phyloP scores from a whole-genome alignment of 179 eudicot species.

The Gypsophila paniculata region DNA sequence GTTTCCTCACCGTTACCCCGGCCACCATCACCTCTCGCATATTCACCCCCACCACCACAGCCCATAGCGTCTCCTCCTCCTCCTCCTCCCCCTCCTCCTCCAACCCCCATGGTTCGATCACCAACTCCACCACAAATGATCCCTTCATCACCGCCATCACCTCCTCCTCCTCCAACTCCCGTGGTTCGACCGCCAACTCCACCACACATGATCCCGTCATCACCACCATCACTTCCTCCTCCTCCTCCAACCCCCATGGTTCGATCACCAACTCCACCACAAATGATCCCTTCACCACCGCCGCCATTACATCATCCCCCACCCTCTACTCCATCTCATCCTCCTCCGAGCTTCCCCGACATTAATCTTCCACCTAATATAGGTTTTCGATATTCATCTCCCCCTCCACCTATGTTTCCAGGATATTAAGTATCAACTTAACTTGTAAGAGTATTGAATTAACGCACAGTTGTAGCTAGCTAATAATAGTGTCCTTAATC shows the following conservation, averaged over 20 bases:
- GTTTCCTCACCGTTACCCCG: constrained; percentile 16
- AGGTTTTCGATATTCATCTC: constrained; percentile 40
- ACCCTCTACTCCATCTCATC: constrained; percentile 18
- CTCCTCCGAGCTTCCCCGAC: constrained; percentile 28
- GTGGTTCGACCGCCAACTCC: too few relatives aligned
- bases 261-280: constrained; percentile 18
- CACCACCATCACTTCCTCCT: constrained; percentile 23
- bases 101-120: constrained; percentile 16
- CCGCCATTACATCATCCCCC: constrained; percentile 24
- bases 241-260: constrained; percentile 25
- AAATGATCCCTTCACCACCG: not conserved
- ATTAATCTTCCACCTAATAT: constrained; percentile 37
- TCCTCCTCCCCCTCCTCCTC: constrained; percentile 10
- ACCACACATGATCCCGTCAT: too few relatives aligned
- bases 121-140: constrained; percentile 14
- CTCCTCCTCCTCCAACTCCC: constrained; percentile 24
- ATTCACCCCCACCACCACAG: constrained; percentile 18
- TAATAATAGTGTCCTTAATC: too few relatives aligned
- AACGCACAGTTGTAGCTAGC: not conserved
- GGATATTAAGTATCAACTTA: constrained; percentile 33
- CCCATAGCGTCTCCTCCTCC: constrained; percentile 18
- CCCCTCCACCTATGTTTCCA: constrained; percentile 54
- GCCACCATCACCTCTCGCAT: constrained; percentile 18
- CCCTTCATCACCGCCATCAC: constrained; percentile 5
- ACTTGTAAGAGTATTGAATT: too few relatives aligned